Evolutionary conservation across 2,329 filamentous ascomycete genomes (phyloP).

Genomic region (Malbranchea cinnamomea): DNA sequence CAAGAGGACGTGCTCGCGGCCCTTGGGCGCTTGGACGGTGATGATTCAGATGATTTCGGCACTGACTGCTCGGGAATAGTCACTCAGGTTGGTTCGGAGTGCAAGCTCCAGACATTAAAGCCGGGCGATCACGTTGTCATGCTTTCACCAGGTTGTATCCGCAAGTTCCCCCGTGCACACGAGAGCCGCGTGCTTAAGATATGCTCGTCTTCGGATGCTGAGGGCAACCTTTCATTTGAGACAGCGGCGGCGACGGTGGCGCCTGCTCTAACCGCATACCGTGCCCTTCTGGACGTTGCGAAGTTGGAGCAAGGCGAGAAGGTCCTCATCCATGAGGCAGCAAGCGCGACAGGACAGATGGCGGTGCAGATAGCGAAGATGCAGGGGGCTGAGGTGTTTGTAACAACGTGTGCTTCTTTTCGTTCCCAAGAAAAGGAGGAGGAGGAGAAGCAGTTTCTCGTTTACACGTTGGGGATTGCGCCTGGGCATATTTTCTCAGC

Average conservation of each 20-base stretch:
- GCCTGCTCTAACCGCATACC: constrained; percentile 9
- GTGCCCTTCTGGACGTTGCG: constrained; percentile 11
- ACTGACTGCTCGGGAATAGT: constrained; percentile 11
- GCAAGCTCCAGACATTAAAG: constrained; percentile 1
- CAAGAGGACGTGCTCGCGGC: constrained; percentile 11
- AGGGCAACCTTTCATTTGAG: constrained; percentile 6
- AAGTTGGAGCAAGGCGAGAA: constrained; percentile 9
- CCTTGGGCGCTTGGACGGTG: constrained; percentile 8
- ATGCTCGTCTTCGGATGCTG: not conserved
- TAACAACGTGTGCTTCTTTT: constrained; percentile 5
- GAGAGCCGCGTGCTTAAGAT: constrained; percentile 5
- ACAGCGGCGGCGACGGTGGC: constrained; percentile 4
- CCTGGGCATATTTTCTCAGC: constrained; percentile 7
- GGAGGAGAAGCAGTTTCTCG: constrained; percentile 5
- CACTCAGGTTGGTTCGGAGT: constrained; percentile 10
- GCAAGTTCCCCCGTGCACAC: constrained; percentile 6
- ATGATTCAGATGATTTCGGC: constrained; percentile 7
- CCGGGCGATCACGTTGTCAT: constrained; percentile 10
- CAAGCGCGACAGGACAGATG: constrained; percentile 10
- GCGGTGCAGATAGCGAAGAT: constrained; percentile 10
- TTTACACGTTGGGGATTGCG: constrained; percentile 4
- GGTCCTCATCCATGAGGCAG: constrained; percentile 11
- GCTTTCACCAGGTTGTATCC: constrained; percentile 3
- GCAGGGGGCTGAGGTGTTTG: constrained; percentile 10
- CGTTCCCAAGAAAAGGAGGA: constrained; percentile 2